Percentiles rank a stretch among this genome's conserved stretches.
phyloP scores from a whole-genome alignment of 345 rosid genomes.

The Hibiscus syriacus region DNA sequence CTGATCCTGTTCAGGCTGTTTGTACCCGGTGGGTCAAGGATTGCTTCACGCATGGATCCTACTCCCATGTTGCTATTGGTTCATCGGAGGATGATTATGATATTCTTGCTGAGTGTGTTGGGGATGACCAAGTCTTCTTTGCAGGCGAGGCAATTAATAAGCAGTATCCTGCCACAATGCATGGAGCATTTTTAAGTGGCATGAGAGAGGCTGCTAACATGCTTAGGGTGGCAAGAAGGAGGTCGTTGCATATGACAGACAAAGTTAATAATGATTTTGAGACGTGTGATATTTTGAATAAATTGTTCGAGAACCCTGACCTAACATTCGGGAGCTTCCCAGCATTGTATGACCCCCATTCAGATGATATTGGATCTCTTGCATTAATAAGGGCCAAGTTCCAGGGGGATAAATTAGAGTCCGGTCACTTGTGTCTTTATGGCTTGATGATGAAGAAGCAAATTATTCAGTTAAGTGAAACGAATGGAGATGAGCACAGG shows the following conservation, averaged over 20 bases:
- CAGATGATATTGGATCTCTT: constrained; percentile 37
- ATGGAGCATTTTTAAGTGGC: constrained; percentile 92
- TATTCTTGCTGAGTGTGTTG: constrained; percentile 80
- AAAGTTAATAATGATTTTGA: constrained; percentile 22
- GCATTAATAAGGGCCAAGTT: constrained; percentile 46
- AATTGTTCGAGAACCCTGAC: constrained; percentile 49
- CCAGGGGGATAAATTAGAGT: constrained; percentile 22
- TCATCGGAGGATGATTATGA: constrained; percentile 98
- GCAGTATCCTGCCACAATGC: constrained; percentile 98
- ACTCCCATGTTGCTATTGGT: constrained; percentile 84
- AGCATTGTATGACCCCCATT: constrained; percentile 48
- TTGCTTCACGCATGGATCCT: constrained; percentile 72
- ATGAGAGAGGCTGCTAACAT: constrained; percentile 97
- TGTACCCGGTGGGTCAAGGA: constrained; percentile 96
- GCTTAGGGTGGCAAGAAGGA: constrained; percentile 62
- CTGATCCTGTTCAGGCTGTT: constrained; percentile 86
- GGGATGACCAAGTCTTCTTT: constrained; percentile 89
- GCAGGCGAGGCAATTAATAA: constrained; percentile 97
- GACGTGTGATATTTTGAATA: constrained; percentile 23
- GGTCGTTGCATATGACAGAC: constrained; percentile 26
- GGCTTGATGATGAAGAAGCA: constrained; percentile 49
- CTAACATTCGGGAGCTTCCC: constrained; percentile 44
- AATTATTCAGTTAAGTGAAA: constrained; percentile 42
- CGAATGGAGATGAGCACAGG: constrained; percentile 42
- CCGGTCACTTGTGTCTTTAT: constrained; percentile 31